phyloP scores from a whole-genome alignment of 116 monocot genomes.

The Posidonia oceanica region DNA sequence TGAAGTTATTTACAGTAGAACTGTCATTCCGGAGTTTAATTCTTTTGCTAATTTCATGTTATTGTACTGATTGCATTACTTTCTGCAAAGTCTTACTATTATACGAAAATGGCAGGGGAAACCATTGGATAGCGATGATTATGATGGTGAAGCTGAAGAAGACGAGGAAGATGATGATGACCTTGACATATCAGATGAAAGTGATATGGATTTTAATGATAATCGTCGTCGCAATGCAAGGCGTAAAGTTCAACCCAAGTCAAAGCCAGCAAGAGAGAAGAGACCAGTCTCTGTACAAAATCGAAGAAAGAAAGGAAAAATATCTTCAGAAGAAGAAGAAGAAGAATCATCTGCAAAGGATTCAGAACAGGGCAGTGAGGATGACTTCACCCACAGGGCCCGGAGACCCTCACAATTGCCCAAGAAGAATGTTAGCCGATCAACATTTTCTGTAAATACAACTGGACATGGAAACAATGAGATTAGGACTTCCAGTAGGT shows the following conservation, averaged over 20 bases:
- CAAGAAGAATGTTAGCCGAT: constrained; percentile 23
- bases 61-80: background rate
- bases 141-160: constrained; percentile 40
- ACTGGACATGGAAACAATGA: constrained; percentile 41
- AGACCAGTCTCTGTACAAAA: constrained; percentile 24
- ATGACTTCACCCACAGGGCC: constrained; percentile 23
- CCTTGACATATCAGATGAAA: constrained; percentile 60
- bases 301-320: constrained; percentile 42
- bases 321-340: constrained; percentile 64
- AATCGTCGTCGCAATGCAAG: constrained; percentile 13
- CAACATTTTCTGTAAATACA: constrained; percentile 15
- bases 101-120: constrained; percentile 33
- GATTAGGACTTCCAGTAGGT: constrained; percentile 69
- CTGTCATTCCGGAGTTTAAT: too few species aligned
- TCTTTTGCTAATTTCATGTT: background rate
- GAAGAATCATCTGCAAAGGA: constrained; percentile 54
- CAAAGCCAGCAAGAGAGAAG: constrained; percentile 39
- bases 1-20: too few species aligned
- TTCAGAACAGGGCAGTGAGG: constrained; percentile 56
- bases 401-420: constrained; percentile 30
- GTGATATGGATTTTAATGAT: constrained; percentile 44
- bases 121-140: constrained; percentile 57
- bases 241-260: constrained; percentile 26
- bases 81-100: background rate
- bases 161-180: constrained; percentile 58